Base-by-base conservation (phyloP, 2,329 filamentous ascomycete genomes). In the Ophiostoma sp. region DNA sequence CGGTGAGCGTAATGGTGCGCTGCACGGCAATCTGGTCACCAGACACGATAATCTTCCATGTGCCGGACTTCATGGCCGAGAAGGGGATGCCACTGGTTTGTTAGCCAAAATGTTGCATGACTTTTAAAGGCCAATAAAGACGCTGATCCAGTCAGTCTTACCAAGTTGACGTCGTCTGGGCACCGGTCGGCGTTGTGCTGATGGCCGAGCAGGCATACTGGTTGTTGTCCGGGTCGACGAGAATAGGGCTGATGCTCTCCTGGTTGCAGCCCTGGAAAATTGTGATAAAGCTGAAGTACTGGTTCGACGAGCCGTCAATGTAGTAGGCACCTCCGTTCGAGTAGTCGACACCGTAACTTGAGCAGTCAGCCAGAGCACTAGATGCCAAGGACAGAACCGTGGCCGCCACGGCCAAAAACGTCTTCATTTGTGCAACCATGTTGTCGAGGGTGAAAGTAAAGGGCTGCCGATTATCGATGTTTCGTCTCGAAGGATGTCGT, bases 251-350 rank as follows among this genome's bases (percentile, higher is more conserved):
- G 70, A 83, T 79, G 28, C 77, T 76, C 70, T 83, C 81, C 45
- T 79, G 76, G 3, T 61, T 75, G 72, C 82, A 83, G 71, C 80
- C 82, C 55, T 82, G 81, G 70, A 83, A 83, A 68, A 82, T 78
- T 3, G 80, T 81, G 57, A 80, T 79, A 73, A 83, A 83, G 69
- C 76, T 82, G 71, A 83, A 83, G 72, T 82, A 80, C 12, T 81
- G 78, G 71, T 81, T 81, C 2, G 81, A 82, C 11, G 80, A 75
- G 0, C 78, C 75, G 72, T 83, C 82, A 50, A 83, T 82, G 74
- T 82, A 79, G 73, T 83, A 83, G 8, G 79, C 78, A 1, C 82
- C 82, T 3, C 81, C 81, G 73, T 82, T 83, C 61, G 80, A 77
- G 71, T 81, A 83, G 70, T 83, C 81, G 33, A 83, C 79, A 4